phyloP scores from a whole-genome alignment of 495 filamentous ascomycete genomes.

The Neurospora cerealis region DNA sequence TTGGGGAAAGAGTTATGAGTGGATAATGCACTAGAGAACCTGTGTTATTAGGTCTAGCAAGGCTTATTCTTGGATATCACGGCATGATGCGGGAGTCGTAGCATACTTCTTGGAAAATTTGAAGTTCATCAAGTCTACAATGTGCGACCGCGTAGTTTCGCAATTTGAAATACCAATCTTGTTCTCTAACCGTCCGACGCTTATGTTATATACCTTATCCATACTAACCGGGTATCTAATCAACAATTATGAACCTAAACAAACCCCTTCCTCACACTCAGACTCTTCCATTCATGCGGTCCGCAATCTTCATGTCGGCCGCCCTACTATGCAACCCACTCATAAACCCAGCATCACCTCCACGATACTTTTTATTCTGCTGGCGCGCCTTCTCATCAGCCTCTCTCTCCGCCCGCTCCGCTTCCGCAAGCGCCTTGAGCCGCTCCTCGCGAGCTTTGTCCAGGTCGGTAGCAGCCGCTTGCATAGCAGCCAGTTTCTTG shows the following conservation, averaged over 20 bases:
- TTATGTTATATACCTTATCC: not conserved
- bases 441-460: slow-evolving; percentile 64
- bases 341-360: slow-evolving; percentile 53
- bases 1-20: not conserved
- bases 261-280: not conserved
- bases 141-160: not conserved
- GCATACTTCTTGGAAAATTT: not conserved
- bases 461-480: slow-evolving; percentile 67
- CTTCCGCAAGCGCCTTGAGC: slow-evolving; percentile 54
- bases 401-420: slow-evolving; percentile 53
- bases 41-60: not conserved
- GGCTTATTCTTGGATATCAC: not conserved
- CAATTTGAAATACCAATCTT: not conserved
- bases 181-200: not conserved
- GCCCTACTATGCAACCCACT: slow-evolving; percentile 49
- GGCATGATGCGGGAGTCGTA: not conserved
- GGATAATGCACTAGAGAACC: not conserved
- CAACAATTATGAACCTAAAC: not conserved
- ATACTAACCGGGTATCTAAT: not conserved
- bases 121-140: not conserved
- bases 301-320: slow-evolving; percentile 44
- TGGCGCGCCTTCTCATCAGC: slow-evolving; percentile 51
- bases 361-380: slow-evolving; percentile 43
- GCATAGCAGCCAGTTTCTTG: slow-evolving; percentile 78
- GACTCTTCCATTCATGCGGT: slow-evolving; percentile 6